Evolutionary conservation across 805 yeast species (phyloP).

Genomic region (Starmerella vaccinii): DNA sequence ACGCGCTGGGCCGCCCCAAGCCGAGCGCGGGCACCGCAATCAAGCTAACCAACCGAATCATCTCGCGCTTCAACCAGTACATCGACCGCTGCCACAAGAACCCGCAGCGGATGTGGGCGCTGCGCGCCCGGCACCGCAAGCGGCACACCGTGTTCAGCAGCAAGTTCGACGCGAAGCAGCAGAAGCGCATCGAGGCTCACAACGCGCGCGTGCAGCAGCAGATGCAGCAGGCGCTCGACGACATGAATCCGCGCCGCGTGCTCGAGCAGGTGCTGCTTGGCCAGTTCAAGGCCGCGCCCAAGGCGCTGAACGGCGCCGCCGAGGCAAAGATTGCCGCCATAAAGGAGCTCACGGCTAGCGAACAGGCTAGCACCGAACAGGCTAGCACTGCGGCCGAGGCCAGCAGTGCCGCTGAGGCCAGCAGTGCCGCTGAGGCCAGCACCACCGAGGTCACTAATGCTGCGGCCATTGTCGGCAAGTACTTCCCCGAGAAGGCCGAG

Average conservation of each 20-base stretch:
- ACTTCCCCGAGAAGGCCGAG: conserved; percentile 4
- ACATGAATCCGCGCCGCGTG: conserved; percentile 30
- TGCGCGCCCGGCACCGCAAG: conserved; percentile 23
- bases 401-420: neutral
- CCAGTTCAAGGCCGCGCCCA: conserved; percentile 26
- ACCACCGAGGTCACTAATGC: neutral
- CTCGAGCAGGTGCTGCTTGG: conserved; percentile 26
- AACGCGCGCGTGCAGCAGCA: conserved; percentile 35
- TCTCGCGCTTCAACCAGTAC: conserved; percentile 64
- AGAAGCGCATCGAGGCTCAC: conserved; percentile 34
- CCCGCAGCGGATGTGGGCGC: conserved; percentile 48
- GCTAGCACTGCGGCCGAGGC: too few species aligned
- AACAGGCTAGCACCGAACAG: too few species aligned
- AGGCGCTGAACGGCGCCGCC: conserved; percentile 30
- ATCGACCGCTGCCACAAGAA: conserved; percentile 47
- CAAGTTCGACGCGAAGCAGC: conserved; percentile 13
- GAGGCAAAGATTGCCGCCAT: conserved; percentile 18
- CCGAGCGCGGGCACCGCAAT: conserved; percentile 64
- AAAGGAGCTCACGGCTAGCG: neutral
- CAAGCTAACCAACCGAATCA: conserved; percentile 60
- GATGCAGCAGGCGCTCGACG: conserved; percentile 34
- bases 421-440: neutral
- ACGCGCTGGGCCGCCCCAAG: conserved; percentile 74
- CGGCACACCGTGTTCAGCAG: conserved; percentile 24
- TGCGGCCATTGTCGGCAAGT: neutral